Conservation (phyloP, 805 yeast genomes). For the Pichia membranifaciens region DNA sequence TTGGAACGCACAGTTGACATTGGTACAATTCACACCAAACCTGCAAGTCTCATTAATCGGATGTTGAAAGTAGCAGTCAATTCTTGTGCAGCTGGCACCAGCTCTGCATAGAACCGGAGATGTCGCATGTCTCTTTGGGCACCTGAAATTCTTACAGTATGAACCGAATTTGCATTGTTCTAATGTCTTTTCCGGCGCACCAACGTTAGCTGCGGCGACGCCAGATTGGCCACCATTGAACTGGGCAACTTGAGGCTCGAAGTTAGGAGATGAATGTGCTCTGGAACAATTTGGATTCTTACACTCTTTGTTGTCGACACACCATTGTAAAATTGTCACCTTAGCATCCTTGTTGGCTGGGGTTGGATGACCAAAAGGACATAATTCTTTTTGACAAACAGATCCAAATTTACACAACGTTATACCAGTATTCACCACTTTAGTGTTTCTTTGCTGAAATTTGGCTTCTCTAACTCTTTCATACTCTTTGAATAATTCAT, state of each 20-base stretch:
- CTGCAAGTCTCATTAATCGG: constrained; percentile 77
- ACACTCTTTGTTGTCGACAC: constrained; percentile 65
- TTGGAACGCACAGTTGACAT: constrained; percentile 61
- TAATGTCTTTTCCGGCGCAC: constrained; percentile 42
- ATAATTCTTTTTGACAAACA: constrained; percentile 67
- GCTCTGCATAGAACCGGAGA: constrained; percentile 72
- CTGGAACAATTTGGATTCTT: constrained; percentile 53
- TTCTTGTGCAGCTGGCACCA: constrained; percentile 70
- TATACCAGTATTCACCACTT: constrained; percentile 33
- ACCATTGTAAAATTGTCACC: constrained; percentile 68
- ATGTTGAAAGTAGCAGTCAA: constrained; percentile 79
- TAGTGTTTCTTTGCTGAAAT: constrained; percentile 15
- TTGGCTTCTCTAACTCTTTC: constrained; percentile 46
- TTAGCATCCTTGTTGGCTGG: constrained; percentile 73
- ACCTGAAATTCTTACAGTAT: constrained; percentile 68
- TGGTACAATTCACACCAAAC: constrained; percentile 70
- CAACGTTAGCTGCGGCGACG: neutral
- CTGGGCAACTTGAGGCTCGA: constrained; percentile 14
- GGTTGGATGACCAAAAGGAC: constrained; percentile 91
- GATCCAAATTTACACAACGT: constrained; percentile 72
- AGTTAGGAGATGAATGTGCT: constrained; percentile 77
- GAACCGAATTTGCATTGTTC: constrained; percentile 81
- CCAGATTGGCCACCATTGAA: neutral
- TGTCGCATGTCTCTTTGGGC: constrained; percentile 82
- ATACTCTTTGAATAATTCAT: constrained; percentile 59